Conservation (phyloP, 2,329 filamentous ascomycete genomes). For the Aspergillus luchuensis region DNA sequence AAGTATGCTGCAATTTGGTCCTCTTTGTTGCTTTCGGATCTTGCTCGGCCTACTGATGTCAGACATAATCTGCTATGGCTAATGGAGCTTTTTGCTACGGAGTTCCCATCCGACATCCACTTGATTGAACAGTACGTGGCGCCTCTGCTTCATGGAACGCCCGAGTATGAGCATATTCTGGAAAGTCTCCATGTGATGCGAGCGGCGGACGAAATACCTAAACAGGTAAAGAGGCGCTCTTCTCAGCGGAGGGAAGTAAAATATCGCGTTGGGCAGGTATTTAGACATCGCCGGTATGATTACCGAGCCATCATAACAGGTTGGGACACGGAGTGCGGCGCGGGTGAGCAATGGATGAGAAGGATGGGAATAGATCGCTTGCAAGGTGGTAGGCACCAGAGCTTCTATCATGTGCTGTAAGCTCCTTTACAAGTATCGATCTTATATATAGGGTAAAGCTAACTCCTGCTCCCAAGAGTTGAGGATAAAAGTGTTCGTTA, state of each 20-base stretch:
- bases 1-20: constrained; percentile 77
- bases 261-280: constrained; percentile 79
- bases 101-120: constrained; percentile 71
- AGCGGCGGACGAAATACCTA: constrained; percentile 58
- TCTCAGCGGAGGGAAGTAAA: constrained; percentile 51
- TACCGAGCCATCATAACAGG: constrained; percentile 83
- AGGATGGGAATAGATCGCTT: constrained; percentile 65
- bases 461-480: constrained; percentile 49
- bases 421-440: constrained; percentile 41
- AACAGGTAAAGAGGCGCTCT: constrained; percentile 45
- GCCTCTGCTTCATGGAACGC: constrained; percentile 58
- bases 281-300: constrained; percentile 76
- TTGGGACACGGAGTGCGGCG: constrained; percentile 70
- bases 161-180: constrained; percentile 57
- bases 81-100: constrained; percentile 63
- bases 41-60: constrained; percentile 51
- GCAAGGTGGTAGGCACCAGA: constrained; percentile 63
- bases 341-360: constrained; percentile 64
- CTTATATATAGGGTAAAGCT: constrained; percentile 9
- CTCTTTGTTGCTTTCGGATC: constrained; percentile 56
- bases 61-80: constrained; percentile 66
- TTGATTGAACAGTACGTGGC: constrained; percentile 69
- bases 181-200: constrained; percentile 59
- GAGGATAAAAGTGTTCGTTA: constrained; percentile 71
- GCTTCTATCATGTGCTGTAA: constrained; percentile 86